phyloP scores from a whole-genome alignment of 352 stramenopile species.

The Phytophthora gonapodyides region DNA sequence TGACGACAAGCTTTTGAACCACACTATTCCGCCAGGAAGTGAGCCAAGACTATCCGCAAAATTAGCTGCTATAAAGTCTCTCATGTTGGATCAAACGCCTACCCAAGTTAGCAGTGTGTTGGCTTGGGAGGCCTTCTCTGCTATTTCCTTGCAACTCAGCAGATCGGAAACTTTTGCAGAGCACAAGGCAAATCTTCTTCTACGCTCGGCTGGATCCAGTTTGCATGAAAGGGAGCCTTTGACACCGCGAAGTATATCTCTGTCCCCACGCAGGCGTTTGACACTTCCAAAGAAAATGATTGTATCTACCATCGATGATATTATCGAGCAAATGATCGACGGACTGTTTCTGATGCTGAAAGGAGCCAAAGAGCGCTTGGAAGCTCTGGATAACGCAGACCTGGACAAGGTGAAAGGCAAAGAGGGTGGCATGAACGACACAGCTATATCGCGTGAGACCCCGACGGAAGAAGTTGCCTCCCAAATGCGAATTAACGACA shows the following conservation, averaged over 20 bases:
- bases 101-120: conserved; percentile 34
- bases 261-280: conserved; percentile 56
- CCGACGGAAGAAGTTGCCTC: conserved; percentile 21
- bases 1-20: conserved; percentile 12
- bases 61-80: conserved; percentile 14
- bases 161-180: conserved; percentile 30
- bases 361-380: conserved; percentile 22
- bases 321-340: conserved; percentile 45
- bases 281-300: conserved; percentile 50
- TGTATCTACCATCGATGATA: conserved; percentile 44
- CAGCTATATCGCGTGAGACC: conserved; percentile 18
- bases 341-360: conserved; percentile 43
- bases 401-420: conserved; percentile 40
- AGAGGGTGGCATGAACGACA: conserved; percentile 52
- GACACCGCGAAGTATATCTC: conserved; percentile 21
- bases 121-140: conserved; percentile 42
- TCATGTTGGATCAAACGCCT: conserved; percentile 33
- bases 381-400: conserved; percentile 2
- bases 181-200: conserved; percentile 12
- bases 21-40: not conserved
- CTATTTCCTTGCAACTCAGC: conserved; percentile 38
- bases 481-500: conserved; percentile 31
- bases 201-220: conserved; percentile 16
- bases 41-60: conserved; percentile 22
- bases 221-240: conserved; percentile 28